Conservation (phyloP, 108 stramenopile genomes). For the Nannochloropsis gaditana region DNA sequence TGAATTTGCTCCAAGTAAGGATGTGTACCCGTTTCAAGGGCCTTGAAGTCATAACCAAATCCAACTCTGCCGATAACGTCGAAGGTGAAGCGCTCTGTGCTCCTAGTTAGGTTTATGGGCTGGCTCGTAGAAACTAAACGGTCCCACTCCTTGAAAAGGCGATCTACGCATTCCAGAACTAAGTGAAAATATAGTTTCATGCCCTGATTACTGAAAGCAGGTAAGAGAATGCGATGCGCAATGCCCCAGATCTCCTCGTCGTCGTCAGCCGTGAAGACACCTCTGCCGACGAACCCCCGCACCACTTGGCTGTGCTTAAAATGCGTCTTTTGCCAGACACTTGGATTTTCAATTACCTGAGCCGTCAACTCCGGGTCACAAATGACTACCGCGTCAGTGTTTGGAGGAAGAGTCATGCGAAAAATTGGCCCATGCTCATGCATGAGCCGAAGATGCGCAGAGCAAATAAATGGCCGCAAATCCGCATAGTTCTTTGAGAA, state of each 20-base stretch:
- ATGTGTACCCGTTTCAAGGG: background rate
- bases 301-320: conserved; percentile 17
- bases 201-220: conserved; percentile 7
- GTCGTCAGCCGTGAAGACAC: background rate
- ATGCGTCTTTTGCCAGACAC: conserved; percentile 4
- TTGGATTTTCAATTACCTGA: background rate
- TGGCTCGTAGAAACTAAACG: background rate
- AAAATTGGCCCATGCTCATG: background rate
- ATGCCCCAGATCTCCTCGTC: background rate
- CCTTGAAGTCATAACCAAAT: background rate
- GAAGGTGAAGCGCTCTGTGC: background rate
- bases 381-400: background rate
- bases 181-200: background rate
- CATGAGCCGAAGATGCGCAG: background rate
- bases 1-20: conserved; percentile 3
- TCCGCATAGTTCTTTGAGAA: background rate
- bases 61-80: background rate
- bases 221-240: conserved; percentile 1
- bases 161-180: background rate
- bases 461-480: background rate
- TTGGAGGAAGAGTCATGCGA: background rate
- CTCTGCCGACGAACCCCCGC: background rate
- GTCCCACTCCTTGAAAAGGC: background rate
- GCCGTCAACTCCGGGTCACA: conserved; percentile 2
- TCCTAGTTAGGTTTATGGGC: background rate